These are phyloP conservation scores for Fusarium sublunatum DNA, from an alignment of 2,329 filamentous ascomycete genomes.

Conservation along the genomic window DNA sequence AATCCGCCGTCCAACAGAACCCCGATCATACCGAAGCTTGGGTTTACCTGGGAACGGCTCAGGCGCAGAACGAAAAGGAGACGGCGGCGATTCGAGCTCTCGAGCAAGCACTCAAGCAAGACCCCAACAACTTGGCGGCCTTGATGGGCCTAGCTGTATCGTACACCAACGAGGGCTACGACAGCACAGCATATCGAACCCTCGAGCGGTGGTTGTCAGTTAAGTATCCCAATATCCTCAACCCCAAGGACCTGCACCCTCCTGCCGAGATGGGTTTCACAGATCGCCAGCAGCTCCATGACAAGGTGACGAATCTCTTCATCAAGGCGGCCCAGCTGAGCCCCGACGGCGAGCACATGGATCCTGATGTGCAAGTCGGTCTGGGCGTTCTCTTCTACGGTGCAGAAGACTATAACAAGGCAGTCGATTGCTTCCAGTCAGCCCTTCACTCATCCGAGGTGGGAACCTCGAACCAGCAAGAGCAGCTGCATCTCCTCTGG, in stretches of 20 bases:
- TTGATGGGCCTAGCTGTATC: conserved; percentile 96
- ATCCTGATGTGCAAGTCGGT: conserved; percentile 97
- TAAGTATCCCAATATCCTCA: conserved; percentile 87
- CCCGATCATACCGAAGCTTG: conserved; percentile 90
- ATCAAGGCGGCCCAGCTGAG: conserved; percentile 92
- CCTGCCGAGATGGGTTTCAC: conserved; percentile 92
- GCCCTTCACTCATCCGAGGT: conserved; percentile 87
- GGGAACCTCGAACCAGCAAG: conserved; percentile 83
- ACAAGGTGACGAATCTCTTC: conserved; percentile 90
- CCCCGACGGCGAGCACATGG: conserved; percentile 93
- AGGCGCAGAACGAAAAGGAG: conserved; percentile 99
- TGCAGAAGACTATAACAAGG: conserved; percentile 97
- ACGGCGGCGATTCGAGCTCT: conserved; percentile 93
- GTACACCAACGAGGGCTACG: conserved; percentile 99
- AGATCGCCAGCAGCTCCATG: conserved; percentile 88
- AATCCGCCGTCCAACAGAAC: conserved; percentile 92
- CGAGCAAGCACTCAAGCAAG: conserved; percentile 88
- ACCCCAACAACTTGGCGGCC: conserved; percentile 86
- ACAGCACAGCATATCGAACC: conserved; percentile 94
- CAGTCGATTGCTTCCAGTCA: conserved; percentile 96
- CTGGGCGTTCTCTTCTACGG: conserved; percentile 98
- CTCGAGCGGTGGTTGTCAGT: conserved; percentile 96
- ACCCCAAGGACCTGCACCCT: conserved; percentile 76
- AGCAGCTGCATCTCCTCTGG: conserved; percentile 94
- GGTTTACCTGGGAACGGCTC: conserved; percentile 89